Evolutionary conservation across 2,329 filamentous ascomycete genomes (phyloP), one percentile per base, ranked within the genome.

Genomic region (Zalaria obscura): DNA sequence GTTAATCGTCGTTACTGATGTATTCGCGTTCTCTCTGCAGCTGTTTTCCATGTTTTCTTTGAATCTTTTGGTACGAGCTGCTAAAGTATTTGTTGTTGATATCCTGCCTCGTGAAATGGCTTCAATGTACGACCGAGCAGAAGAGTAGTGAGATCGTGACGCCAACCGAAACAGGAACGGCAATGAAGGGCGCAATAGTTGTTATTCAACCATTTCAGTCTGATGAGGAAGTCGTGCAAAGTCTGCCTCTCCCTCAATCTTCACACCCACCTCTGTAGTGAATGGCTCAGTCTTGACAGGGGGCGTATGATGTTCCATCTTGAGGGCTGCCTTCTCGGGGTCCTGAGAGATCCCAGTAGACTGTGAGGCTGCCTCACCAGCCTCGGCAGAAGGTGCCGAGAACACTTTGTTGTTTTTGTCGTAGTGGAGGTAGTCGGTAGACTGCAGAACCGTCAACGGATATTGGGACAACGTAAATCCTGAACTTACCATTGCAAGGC

Each of bases 371-470:
- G 29, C 29, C 7, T 7, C n/a, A 7, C 7, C n/a, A 7, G 29
- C 29, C n/a, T 32, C 29, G 29, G n/a, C 29, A 7, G 9, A 7
- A 5, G 25, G 40, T 25, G 47, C 42, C 10, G 47, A 49, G 40
- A 54, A 54, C 1, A 42, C 25, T 18, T 41, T 44, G 2, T 11
- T 46, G 35, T 50, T 33, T 32, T 36, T 35, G 34, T 54, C 47
- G 42, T 46, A 54, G 11, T 46, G 40, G 25, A 54, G 43, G 28
- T 46, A 33, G 10, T 45, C 38, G 2, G 48, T 49, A n/a, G 7
- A n/a, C 29, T 32, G 29, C n/a, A 7, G 7, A n/a, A 7, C 29
- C 29, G 29, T 32, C 29, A 32, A n/a, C n/a, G 7, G 29, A 7
- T 7, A 7, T 32, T 32, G 7, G 29, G 29, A 32, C 29, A 32